Percentiles rank a stretch among this genome's conserved stretches.
These are phyloP conservation scores for Macrophomina pseudophaseolina DNA, from an alignment of 2,329 filamentous ascomycete genomes.

Conservation along the genomic window DNA sequence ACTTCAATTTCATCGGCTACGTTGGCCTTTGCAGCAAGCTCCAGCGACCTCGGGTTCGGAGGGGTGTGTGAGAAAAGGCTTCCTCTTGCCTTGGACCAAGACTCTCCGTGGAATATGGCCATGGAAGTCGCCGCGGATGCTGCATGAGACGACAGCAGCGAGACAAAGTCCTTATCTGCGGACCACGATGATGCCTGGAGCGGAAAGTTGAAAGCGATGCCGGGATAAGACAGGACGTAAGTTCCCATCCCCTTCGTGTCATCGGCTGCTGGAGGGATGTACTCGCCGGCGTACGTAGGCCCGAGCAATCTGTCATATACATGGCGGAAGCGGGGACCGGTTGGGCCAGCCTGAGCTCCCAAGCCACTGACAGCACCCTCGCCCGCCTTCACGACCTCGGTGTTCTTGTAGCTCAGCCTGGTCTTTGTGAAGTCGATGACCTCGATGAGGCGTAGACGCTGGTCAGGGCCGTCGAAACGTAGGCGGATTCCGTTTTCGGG, in stretches of 20 bases:
- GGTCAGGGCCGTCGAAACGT: constrained; percentile 91
- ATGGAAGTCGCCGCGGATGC: constrained; percentile 81
- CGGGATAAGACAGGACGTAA: constrained; percentile 93
- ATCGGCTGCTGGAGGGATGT: constrained; percentile 67
- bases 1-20: constrained; percentile 84
- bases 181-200: constrained; percentile 77
- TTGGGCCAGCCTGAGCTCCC: constrained; percentile 39
- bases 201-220: constrained; percentile 90
- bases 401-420: constrained; percentile 79
- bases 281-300: constrained; percentile 93
- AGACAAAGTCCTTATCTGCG: constrained; percentile 78
- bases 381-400: constrained; percentile 73
- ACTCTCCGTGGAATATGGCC: constrained; percentile 88
- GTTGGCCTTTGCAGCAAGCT: constrained; percentile 71
- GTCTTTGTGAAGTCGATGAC: constrained; percentile 88
- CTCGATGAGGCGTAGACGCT: constrained; percentile 88
- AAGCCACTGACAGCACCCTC: constrained; percentile 34
- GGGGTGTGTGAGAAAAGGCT: constrained; percentile 77
- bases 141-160: constrained; percentile 78
- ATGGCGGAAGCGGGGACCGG: constrained; percentile 80
- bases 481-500: constrained; percentile 86
- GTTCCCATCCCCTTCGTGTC: constrained; percentile 65
- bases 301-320: constrained; percentile 94
- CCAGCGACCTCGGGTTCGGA: constrained; percentile 73
- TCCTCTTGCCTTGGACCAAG: constrained; percentile 83